Evolutionary conservation across 768 basidiomycete species (phyloP), one percentile per base, ranked within the genome.

Genomic region (Amylocystis lapponica): DNA sequence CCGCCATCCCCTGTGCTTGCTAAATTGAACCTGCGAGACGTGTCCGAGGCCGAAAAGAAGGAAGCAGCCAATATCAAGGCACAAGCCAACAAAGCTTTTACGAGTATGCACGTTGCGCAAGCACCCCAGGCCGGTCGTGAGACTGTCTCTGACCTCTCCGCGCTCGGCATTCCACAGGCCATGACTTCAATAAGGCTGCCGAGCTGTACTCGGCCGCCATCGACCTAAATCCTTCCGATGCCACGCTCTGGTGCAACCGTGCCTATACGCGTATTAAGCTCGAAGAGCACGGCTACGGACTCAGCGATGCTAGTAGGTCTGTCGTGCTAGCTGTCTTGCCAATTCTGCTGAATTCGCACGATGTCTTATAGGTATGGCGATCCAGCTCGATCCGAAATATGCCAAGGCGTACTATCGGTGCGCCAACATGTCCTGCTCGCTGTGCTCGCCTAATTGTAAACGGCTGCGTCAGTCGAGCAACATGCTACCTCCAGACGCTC

Each of bases 201-300:
- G 72, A 75, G 30, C 65, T 96, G 27, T 99, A 98, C 62, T 76
- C 84, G 2, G 66, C 81, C 27, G 90, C 95, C 2, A 86, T 98
- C 52, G 81, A 85, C 51, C 76, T 83, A 58, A 93, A 99, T 60
- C 93, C 92, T 0, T 69, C 71, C 43, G 95, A 97, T 55, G 68
- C 92, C 40, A 93, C 91, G 12, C 64, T 95, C 40, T 98, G 89
- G 86, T 93, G 86, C 59, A 98, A 98, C 65, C 78, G 95, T 27
- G 92, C 96, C 2, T 88, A 91, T 64, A 77, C 88, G 12, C 78
- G 95, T 39, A 90, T 94, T 65, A 96, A 89, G 67, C 65, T 98
- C 43, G 87, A 99, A 62, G 83, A 99, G 66, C 85, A 86, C 55
- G 96, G 96, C 3, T 92, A 93, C 58, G 96, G 93, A 13, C 75